phyloP scores from a whole-genome alignment of 768 basidiomycete species.

The Heimioporus sp. region DNA sequence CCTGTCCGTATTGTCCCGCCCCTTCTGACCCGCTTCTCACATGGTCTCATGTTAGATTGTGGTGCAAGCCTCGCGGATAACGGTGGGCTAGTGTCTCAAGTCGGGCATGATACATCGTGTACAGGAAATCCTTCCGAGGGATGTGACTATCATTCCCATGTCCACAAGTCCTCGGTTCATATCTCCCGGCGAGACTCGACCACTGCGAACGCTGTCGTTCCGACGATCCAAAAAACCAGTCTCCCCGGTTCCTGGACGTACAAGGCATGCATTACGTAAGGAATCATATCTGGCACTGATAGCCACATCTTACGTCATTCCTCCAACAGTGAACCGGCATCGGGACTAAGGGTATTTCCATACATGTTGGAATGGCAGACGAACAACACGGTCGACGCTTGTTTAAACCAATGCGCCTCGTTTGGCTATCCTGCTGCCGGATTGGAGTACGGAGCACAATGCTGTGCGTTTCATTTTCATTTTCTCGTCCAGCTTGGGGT shows the following conservation, averaged over 20 bases:
- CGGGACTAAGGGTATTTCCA: slow-evolving; percentile 50
- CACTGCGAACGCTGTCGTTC: slow-evolving; percentile 33
- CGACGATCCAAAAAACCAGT: slow-evolving; percentile 48
- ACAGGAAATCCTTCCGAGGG: slow-evolving; percentile 43
- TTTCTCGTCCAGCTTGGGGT: neutral
- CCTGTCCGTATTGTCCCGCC: slow-evolving; percentile 37
- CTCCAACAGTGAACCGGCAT: slow-evolving; percentile 44
- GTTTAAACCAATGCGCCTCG: slow-evolving; percentile 64
- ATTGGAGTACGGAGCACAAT: slow-evolving; percentile 67
- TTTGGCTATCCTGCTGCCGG: slow-evolving; percentile 75
- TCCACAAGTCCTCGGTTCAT: no score
- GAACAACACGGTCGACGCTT: slow-evolving; percentile 64
- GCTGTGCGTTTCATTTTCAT: slow-evolving; percentile 50
- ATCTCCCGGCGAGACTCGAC: no score
- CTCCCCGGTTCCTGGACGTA: slow-evolving; percentile 69
- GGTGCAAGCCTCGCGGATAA: slow-evolving; percentile 13
- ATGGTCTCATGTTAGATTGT: slow-evolving; percentile 38
- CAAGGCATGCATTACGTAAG: slow-evolving; percentile 65
- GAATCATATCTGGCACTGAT: neutral
- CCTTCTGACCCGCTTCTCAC: slow-evolving; percentile 34
- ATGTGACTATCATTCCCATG: slow-evolving; percentile 68
- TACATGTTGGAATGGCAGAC: slow-evolving; percentile 55
- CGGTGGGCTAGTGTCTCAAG: slow-evolving; percentile 35
- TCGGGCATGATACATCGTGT: slow-evolving; percentile 47
- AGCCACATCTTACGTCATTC: no score